Evolutionary conservation across 352 stramenopile species (phyloP), one percentile per base, ranked within the genome.

Genomic region (Paralagenidium karlingii): DNA sequence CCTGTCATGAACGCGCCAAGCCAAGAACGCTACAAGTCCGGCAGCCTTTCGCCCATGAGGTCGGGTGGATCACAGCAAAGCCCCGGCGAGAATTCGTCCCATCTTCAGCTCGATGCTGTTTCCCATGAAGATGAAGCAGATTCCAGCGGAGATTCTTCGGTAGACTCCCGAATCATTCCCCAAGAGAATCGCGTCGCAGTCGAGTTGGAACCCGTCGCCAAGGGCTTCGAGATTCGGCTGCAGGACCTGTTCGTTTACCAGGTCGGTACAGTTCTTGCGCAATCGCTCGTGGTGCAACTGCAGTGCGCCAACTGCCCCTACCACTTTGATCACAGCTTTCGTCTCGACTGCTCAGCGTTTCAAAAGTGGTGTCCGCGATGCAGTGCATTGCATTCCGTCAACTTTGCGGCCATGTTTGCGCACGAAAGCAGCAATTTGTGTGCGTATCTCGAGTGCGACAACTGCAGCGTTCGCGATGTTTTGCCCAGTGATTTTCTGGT

Each of bases 331-430:
- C 62, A 64, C 0, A 50, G 43, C 9, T 34, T 91, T 10, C 57
- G 51, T 5, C 58, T 91, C 12, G 50, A 74, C 18, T 45, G 51
- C 3, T 27, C 60, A 0, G 37, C 45, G 16, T 40, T 86, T 4
- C 74, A 76, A 18, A 82, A 85, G 39, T 91, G 77, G 77, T 91
- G 77, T 50, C 74, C 74, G 10, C 57, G 77, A 12, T 91, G 77
- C 53, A 88, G 74, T 39, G 51, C 65, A 18, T 64, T 82, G 30
- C 77, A 91, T 29, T 54, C 75, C 8, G 58, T 86, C 26, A n/a
- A 54, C 7, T 57, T 91, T 40, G 62, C 58, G 5, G 67, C 77
- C 4, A 58, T 83, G 27, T 80, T 91, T 40, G 65, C 76, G 2
- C 77, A 91, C 50, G 60, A 53, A 1, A 53, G 65, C 30, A 86